phyloP scores from a whole-genome alignment of 2,329 filamentous ascomycete genomes.

The Talaromyces sp. region DNA sequence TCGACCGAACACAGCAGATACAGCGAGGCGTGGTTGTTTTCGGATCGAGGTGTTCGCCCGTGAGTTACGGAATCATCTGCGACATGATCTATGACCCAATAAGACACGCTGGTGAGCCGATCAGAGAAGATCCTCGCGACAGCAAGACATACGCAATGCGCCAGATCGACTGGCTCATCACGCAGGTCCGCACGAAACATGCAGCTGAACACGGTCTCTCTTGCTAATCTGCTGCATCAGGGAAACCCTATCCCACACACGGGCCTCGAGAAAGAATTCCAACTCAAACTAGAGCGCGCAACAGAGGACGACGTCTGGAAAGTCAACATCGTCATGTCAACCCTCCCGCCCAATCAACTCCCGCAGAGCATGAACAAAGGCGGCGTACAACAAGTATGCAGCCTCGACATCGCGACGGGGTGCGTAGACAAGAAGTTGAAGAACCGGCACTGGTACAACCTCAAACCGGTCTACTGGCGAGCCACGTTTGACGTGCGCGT shows the following conservation, averaged over 20 bases:
- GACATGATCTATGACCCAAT: constrained; percentile 25
- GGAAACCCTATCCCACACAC: constrained; percentile 17
- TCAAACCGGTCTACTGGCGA: constrained; percentile 25
- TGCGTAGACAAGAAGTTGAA: constrained; percentile 28
- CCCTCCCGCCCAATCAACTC: constrained; percentile 16
- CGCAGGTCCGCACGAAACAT: constrained; percentile 18
- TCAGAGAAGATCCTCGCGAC: constrained; percentile 26
- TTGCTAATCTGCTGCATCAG: constrained; percentile 8
- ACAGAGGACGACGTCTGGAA: constrained; percentile 19
- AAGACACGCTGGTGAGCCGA: constrained; percentile 22
- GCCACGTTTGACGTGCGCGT: constrained; percentile 27
- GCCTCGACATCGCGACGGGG: constrained; percentile 23
- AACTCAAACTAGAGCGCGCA: constrained; percentile 20
- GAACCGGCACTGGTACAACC: constrained; percentile 31
- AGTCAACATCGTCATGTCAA: constrained; percentile 30
- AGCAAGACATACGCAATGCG: constrained; percentile 26
- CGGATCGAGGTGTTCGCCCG: constrained; percentile 26
- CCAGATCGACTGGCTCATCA: constrained; percentile 33
- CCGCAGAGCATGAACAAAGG: constrained; percentile 19
- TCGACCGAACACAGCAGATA: constrained; percentile 28
- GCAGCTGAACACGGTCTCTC: no score
- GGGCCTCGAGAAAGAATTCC: constrained; percentile 22
- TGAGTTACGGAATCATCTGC: constrained; percentile 33
- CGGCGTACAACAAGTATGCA: constrained; percentile 24
- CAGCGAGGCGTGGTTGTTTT: constrained; percentile 22